These are phyloP conservation scores for Ustilago shanxiensis DNA, from an alignment of 1,284 basidiomycete genomes.

Conservation along the genomic window DNA sequence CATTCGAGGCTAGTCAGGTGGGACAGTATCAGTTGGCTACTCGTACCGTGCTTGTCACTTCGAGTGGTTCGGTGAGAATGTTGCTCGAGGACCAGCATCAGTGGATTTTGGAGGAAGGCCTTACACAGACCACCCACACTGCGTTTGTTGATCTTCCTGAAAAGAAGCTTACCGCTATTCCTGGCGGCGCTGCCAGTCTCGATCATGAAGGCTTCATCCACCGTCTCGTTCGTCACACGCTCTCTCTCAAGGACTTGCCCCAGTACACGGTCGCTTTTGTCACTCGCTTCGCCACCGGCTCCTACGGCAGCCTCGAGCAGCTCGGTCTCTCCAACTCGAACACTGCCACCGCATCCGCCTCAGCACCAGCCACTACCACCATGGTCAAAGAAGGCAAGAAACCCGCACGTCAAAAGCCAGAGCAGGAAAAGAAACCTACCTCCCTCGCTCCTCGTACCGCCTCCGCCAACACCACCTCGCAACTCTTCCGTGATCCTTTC, in stretches of 20 bases:
- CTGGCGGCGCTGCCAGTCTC: constrained; percentile 43
- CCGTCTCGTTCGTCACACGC: constrained; percentile 62
- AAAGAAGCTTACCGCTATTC: constrained; percentile 71
- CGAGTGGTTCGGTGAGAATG: constrained; percentile 82
- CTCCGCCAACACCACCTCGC: constrained; percentile 41
- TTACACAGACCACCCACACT: constrained; percentile 75
- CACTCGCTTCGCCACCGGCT: constrained; percentile 80
- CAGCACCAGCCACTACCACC: constrained; percentile 31
- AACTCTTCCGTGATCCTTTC: constrained; percentile 76
- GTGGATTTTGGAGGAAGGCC: constrained; percentile 87
- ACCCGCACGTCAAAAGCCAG: constrained; percentile 27
- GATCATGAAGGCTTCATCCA: constrained; percentile 75
- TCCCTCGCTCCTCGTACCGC: constrained; percentile 54
- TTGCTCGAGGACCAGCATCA: constrained; percentile 77
- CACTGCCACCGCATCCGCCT: constrained; percentile 7
- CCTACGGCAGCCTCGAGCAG: constrained; percentile 73
- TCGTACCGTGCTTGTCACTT: constrained; percentile 78
- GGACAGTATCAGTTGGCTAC: constrained; percentile 72
- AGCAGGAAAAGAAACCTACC: constrained; percentile 39
- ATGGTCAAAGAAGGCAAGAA: constrained; percentile 50
- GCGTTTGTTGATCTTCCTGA: constrained; percentile 85
- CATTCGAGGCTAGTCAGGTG: constrained; percentile 74
- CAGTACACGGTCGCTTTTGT: constrained; percentile 78
- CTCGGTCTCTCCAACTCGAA: constrained; percentile 64
- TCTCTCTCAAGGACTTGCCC: constrained; percentile 77